Percentiles rank a stretch among this genome's conserved stretches.
These are phyloP conservation scores for Colletotrichum godetiae DNA, from an alignment of 2,329 filamentous ascomycete species.

Conservation along the genomic window DNA sequence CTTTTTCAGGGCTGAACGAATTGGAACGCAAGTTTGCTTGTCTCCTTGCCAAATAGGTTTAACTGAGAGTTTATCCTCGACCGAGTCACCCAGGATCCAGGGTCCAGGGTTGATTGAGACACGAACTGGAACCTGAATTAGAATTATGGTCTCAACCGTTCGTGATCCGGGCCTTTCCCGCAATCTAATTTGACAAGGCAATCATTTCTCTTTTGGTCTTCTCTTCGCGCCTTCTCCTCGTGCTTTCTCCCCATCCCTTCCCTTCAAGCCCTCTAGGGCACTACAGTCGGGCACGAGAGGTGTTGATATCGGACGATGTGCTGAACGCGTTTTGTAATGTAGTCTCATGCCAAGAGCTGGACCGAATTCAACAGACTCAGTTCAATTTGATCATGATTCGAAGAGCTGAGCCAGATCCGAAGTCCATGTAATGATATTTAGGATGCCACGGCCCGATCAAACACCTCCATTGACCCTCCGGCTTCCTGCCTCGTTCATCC, in stretches of 20 bases:
- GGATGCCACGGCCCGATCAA: background rate
- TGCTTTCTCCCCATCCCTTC: too few species aligned
- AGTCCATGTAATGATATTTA: background rate
- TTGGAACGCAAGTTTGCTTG: background rate
- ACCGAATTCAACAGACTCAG: background rate
- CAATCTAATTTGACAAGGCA: background rate
- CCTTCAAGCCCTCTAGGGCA: background rate
- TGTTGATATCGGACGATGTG: background rate
- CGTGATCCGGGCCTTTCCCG: background rate
- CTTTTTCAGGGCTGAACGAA: background rate
- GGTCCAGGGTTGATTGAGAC: background rate
- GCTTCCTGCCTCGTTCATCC: too few species aligned
- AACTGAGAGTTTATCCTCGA: background rate
- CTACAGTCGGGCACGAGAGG: background rate
- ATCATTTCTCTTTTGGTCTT: background rate
- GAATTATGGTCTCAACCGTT: background rate
- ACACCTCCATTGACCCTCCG: background rate
- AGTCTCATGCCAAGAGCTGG: background rate
- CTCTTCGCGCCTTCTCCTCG: background rate
- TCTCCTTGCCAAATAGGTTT: background rate
- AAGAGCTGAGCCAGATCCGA: background rate
- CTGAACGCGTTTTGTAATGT: background rate
- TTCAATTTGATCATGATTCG: background rate
- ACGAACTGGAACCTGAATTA: background rate
- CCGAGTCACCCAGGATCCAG: background rate